A percentile compares a stretch with the other conserved stretches of the same genome.
phyloP scores from a whole-genome alignment of 78 protist genomes.

The Dictyostelium brefeldianum region DNA sequence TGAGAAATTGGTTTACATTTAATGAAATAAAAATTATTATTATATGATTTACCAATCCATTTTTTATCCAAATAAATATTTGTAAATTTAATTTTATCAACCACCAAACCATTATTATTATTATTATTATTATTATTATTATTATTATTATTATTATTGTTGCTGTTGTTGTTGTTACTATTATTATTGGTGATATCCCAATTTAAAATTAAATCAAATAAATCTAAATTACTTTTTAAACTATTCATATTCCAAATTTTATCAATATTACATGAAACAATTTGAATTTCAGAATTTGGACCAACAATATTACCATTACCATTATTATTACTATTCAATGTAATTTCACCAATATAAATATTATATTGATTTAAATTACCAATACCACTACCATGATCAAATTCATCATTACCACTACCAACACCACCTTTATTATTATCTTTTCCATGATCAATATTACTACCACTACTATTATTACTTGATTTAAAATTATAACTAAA shows the following conservation, averaged over 20 bases:
- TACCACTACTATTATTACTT: background rate
- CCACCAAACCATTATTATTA: background rate
- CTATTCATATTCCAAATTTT: slow-evolving; percentile 1
- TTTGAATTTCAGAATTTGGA: background rate
- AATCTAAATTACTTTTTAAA: background rate
- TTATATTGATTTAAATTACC: background rate
- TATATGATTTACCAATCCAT: slow-evolving; percentile 12
- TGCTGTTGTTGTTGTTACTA: background rate
- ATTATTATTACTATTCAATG: background rate
- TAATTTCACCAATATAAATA: slow-evolving; percentile 12
- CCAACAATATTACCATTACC: background rate
- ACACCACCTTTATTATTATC: background rate
- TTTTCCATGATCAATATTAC: background rate
- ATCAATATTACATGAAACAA: background rate
- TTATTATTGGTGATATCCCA: background rate
- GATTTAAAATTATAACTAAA: slow-evolving; percentile 3
- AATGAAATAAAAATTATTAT: background rate
- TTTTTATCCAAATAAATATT: slow-evolving; percentile 9
- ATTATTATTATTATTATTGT: too few relatives aligned
- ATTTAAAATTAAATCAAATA: slow-evolving; percentile 4
- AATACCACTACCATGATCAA: background rate
- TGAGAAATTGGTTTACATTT: background rate
- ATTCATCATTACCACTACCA: background rate
- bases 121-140: background rate
- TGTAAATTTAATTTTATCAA: background rate